Evolutionary conservation across 257 asterid genomes (phyloP), one percentile per base, ranked within the genome.

Genomic region (Knoxia roxburghii): DNA sequence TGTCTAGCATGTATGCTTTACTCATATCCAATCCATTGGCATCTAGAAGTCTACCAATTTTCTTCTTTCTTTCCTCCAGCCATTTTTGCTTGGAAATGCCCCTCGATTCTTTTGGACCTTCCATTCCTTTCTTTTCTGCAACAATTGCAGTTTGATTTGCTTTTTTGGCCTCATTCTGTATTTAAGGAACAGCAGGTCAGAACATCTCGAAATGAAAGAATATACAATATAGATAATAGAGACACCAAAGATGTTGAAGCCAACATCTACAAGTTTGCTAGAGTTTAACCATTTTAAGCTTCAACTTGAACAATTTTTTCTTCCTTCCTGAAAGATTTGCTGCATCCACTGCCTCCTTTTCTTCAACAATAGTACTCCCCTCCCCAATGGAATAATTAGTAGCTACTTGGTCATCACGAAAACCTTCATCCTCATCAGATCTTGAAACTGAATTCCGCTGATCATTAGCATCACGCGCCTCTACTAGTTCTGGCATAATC

Each of bases 11-110:
- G 75, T 84, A 90, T 30, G 97, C 87, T 79, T 88, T 84, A 77
- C 83, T 87, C 96, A 90, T 90, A 71, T 90, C 99, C 68, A 94
- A 75, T 29, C 97, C 97, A 79, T 94, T 94, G 65, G 97, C 86
- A 68, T 90, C 99, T 10, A 94, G 79, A 75, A 90, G 86, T 76
- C 81, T 88, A 6, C 99, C 97, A 29, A 90, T 88, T 80, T 85
- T 94, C 84, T 88, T 90, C 83, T 85, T 94, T 85, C 96, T 88
- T 70, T 94, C 96, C 81, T 94, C 95, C 0, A 92, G 85, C 98
- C 98, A 93, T 67, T 93, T 93, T 79, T 90, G 90, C 85, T 93
- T 93, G 68, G 96, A 89, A 77, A 88, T 81, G 54, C 99, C 98
- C 78, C 98, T 85, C 51, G 95, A 83, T 75, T 94, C 99, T 30